phyloP scores from a whole-genome alignment of 2,329 filamentous ascomycete genomes.

The Rutstroemia sp. region DNA sequence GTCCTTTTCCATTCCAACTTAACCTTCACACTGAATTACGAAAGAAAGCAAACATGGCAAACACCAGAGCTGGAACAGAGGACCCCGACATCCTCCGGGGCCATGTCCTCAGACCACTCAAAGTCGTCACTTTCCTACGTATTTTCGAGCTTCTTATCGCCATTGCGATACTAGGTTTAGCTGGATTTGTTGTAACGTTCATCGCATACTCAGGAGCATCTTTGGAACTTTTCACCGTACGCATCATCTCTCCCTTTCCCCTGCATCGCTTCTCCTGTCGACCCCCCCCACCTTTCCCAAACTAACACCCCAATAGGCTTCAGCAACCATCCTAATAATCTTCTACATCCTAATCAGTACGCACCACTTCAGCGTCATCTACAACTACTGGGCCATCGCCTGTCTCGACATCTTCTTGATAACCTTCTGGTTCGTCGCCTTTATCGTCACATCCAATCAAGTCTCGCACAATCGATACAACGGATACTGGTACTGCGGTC shows the following conservation, averaged over 20 bases:
- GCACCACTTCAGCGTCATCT: slow-evolving; percentile 1
- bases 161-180: background rate
- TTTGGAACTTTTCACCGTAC: slow-evolving; percentile 3
- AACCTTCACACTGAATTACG: no score
- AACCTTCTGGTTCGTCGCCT: slow-evolving; percentile 3
- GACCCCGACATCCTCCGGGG: background rate
- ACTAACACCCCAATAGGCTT: background rate
- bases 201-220: slow-evolving; percentile 1
- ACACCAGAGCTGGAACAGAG: background rate
- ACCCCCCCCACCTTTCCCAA: background rate
- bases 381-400: slow-evolving; percentile 2
- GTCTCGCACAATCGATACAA: background rate
- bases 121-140: background rate
- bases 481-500: background rate
- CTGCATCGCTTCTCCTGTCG: background rate
- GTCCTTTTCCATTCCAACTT: no score
- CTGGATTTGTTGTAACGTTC: slow-evolving; percentile 3
- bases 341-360: slow-evolving; percentile 1
- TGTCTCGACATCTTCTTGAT: slow-evolving; percentile 1
- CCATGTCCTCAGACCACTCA: background rate
- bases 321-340: slow-evolving; percentile 1
- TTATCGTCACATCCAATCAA: background rate
- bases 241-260: background rate
- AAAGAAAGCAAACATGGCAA: background rate
- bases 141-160: slow-evolving; percentile 1